phyloP scores from a whole-genome alignment of 192 early-diverging fungal species.

The Gonapodya prolifera region DNA sequence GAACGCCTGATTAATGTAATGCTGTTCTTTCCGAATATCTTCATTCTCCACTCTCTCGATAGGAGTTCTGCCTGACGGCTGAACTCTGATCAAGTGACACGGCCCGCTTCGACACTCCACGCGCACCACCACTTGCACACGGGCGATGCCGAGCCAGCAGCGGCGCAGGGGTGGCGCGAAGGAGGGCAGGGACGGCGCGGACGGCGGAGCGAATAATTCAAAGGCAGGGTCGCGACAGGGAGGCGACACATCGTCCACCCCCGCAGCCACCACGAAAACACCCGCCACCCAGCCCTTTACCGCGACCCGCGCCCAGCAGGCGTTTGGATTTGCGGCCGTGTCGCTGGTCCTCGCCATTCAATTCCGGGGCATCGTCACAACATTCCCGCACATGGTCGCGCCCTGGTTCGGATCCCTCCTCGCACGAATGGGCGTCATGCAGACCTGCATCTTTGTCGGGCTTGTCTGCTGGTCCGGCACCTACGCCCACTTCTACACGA shows the following conservation, averaged over 20 bases:
- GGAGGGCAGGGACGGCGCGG: neutral
- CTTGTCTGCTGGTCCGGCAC: neutral
- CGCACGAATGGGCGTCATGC: neutral
- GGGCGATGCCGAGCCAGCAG: neutral
- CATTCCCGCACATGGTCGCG: neutral
- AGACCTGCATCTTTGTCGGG: neutral
- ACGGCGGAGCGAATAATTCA: neutral
- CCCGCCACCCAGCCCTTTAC: neutral
- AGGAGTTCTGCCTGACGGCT: too few relatives aligned
- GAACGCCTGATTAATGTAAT: too few relatives aligned
- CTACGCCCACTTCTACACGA: neutral
- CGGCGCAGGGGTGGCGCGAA: neutral
- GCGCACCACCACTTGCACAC: too few relatives aligned
- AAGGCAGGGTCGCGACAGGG: too few relatives aligned
- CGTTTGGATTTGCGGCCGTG: neutral
- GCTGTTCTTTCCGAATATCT: too few relatives aligned
- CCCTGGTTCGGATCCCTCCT: neutral
- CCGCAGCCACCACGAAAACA: neutral
- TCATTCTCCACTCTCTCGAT: too few relatives aligned
- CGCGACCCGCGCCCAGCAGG: neutral
- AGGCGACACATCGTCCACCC: too few relatives aligned
- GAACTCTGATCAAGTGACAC: too few relatives aligned
- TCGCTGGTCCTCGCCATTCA: neutral
- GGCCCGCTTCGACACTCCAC: too few relatives aligned
- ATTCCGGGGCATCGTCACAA: neutral